These are phyloP conservation scores for Boletus bicolor DNA, from an alignment of 768 basidiomycete genomes.

Conservation along the genomic window DNA sequence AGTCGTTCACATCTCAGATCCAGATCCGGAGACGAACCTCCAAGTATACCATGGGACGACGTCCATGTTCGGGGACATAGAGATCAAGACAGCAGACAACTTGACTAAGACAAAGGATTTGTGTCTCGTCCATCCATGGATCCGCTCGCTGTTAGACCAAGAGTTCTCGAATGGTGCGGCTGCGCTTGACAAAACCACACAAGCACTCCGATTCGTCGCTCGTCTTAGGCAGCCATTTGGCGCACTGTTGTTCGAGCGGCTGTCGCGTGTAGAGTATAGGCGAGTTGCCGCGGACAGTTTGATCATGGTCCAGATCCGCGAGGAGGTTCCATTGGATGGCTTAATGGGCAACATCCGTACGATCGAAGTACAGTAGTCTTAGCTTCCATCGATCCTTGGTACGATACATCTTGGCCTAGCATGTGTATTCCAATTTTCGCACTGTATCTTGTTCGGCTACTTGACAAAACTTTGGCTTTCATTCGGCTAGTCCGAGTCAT, in stretches of 20 bases:
- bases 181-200: not conserved
- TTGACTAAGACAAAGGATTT: not conserved
- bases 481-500: no score
- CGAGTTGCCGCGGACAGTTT: conserved; percentile 13
- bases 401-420: no score
- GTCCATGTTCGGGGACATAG: not conserved
- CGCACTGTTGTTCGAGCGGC: not conserved
- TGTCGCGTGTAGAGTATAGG: not conserved
- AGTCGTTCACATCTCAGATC: not conserved
- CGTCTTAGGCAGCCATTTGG: conserved; percentile 9
- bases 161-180: not conserved
- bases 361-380: no score
- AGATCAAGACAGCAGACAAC: conserved; percentile 5
- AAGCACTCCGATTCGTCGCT: not conserved
- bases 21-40: no score
- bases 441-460: no score
- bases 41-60: conserved; percentile 1
- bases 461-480: no score
- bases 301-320: conserved; percentile 1
- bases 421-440: not conserved
- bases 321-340: not conserved
- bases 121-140: not conserved
- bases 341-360: no score
- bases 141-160: not conserved
- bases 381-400: no score